Conservation (phyloP, 345 rosid genomes). For the Brassica cretica region DNA sequence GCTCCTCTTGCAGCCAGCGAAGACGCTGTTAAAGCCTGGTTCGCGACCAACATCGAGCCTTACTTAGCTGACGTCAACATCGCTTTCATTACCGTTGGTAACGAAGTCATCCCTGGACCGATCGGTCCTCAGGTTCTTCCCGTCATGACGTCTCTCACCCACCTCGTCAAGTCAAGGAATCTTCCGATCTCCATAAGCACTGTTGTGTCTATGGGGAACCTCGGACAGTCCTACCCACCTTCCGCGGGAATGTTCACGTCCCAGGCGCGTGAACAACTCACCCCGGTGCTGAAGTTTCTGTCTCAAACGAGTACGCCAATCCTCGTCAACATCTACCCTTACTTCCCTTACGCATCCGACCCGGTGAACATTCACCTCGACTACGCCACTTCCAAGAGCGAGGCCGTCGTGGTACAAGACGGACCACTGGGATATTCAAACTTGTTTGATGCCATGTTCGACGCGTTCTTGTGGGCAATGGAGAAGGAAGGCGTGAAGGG, state of each 20-base stretch:
- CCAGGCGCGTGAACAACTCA: constrained; percentile 17
- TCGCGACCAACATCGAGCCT: constrained; percentile 30
- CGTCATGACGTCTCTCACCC: constrained; percentile 37
- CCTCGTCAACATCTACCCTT: constrained; percentile 48
- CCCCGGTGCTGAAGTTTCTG: constrained; percentile 28
- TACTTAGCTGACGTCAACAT: constrained; percentile 37
- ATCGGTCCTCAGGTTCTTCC: constrained; percentile 25
- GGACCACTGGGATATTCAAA: constrained; percentile 41
- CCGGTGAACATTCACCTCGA: constrained; percentile 30
- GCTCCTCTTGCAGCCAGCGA: constrained; percentile 25
- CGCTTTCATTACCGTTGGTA: constrained; percentile 38
- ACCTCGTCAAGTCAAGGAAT: constrained; percentile 26
- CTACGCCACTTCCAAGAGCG: constrained; percentile 28
- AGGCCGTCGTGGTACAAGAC: constrained; percentile 27
- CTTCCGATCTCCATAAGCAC: constrained; percentile 37
- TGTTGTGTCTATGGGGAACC: constrained; percentile 8
- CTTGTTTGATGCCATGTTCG: constrained; percentile 48
- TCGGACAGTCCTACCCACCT: constrained; percentile 48
- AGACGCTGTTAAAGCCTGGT: constrained; percentile 39
- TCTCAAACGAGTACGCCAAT: constrained; percentile 28
- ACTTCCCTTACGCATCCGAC: constrained; percentile 41
- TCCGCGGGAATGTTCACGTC: constrained; percentile 36
- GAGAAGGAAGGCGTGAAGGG: constrained; percentile 22
- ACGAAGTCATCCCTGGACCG: constrained; percentile 46
- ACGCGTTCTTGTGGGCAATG: constrained; percentile 38